phyloP scores from a whole-genome alignment of 2,329 filamentous ascomycete species.

The Pyrenophora tritici-repentis region DNA sequence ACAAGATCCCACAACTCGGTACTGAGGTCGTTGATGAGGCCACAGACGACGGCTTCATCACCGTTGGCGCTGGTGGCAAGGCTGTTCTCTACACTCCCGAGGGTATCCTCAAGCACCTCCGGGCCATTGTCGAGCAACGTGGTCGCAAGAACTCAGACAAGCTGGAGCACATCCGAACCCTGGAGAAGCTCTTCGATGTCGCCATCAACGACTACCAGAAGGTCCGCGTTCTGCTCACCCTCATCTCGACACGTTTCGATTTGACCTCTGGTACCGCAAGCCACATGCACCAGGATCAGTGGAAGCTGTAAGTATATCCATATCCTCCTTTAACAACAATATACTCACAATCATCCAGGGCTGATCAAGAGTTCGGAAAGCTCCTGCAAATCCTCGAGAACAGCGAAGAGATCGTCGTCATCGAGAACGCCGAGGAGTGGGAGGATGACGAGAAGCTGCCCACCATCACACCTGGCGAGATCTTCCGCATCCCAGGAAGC shows the following conservation, averaged over 20 bases:
- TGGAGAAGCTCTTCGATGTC: conserved; percentile 95
- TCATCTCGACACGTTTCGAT: conserved; percentile 94
- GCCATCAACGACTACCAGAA: conserved; percentile 89
- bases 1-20: conserved; percentile 57
- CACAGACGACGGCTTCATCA: conserved; percentile 86
- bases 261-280: conserved; percentile 76
- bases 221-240: conserved; percentile 86
- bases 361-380: conserved; percentile 80
- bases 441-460: conserved; percentile 97
- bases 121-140: conserved; percentile 89
- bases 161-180: conserved; percentile 89
- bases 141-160: conserved; percentile 99
- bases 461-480: conserved; percentile 70
- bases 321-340: background rate
- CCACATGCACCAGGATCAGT: conserved; percentile 94
- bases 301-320: conserved; percentile 69
- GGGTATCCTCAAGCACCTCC: conserved; percentile 96
- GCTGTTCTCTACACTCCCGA: conserved; percentile 92
- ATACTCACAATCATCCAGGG: conserved; percentile 48
- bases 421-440: conserved; percentile 96
- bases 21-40: conserved; percentile 59
- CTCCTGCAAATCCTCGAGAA: conserved; percentile 80
- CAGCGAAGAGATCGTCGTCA: conserved; percentile 79
- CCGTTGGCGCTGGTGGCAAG: conserved; percentile 86
- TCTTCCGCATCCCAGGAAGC: conserved; percentile 91